Base-by-base conservation (phyloP, 257 asterid genomes). In the Plectranthus barbatus region DNA sequence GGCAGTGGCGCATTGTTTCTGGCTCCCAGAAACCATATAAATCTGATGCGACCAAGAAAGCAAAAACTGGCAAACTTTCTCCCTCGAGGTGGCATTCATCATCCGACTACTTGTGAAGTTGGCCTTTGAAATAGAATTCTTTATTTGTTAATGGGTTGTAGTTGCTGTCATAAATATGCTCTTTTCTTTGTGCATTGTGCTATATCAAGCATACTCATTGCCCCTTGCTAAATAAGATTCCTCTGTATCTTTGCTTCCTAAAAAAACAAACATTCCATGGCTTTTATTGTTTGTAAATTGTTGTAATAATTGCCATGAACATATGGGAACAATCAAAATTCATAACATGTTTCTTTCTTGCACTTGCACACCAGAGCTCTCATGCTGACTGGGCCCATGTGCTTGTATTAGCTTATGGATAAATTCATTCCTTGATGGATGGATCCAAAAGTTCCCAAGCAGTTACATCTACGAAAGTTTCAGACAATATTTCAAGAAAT, bases 21-120 rank as follows among this genome's bases (percentile, higher is more conserved):
- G 99, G 99, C 58, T 89, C 99, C 58, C 99, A 93, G 72, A 93
- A 84, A 76, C 87, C 97, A 37, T 93, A 93, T 61, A 90, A 82
- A 80, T 75, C 83, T 55, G 96, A 90, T 81, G 94, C 85, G 57
- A 76, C 46, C 70, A 85, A 74, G 72, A 92, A 81, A 66, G 95
- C 80, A 39, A 82, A 77, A 81, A 62, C 59, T 56, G 61, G 74
- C 78, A 85, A 82, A 73, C 74, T 85, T 69, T 74, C 86, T 76
- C 78, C 83, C 60, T 71, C 83, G 50, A 64, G 66, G 64, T 67
- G 80, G 85, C 78, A 74, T 72, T 76, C 80, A 18, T 81, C 91
- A 64, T 83, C 96, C 39, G 89, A 84, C n/a, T n/a, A n/a, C n/a
- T n/a, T n/a, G n/a, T n/a, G 56, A 87, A 84, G 23, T 59, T 39